phyloP scores from a whole-genome alignment of 2,329 filamentous ascomycete genomes.

The Paecilomyces formosus region DNA sequence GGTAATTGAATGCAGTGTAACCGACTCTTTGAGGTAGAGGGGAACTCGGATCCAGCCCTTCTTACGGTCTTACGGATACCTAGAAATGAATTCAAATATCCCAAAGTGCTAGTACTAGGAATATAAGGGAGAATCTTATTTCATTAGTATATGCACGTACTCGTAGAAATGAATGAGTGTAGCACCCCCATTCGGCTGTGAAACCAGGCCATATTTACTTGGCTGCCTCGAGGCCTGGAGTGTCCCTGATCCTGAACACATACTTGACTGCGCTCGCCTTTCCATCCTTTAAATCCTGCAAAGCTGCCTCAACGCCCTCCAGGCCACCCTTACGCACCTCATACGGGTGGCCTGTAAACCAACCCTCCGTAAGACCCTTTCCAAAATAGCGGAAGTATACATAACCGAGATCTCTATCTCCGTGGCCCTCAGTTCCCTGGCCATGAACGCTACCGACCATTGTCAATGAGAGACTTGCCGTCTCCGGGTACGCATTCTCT shows the following conservation, averaged over 20 bases:
- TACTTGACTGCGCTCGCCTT: slow-evolving; percentile 59
- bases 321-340: slow-evolving; percentile 49
- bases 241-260: slow-evolving; percentile 50
- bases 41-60: too few relatives aligned
- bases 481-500: slow-evolving; percentile 28
- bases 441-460: slow-evolving; percentile 24
- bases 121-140: too few relatives aligned
- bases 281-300: slow-evolving; percentile 51
- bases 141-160: too few relatives aligned
- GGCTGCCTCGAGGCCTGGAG: slow-evolving; percentile 20
- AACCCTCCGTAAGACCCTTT: slow-evolving; percentile 41
- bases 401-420: slow-evolving; percentile 38
- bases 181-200: too few relatives aligned
- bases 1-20: too few relatives aligned
- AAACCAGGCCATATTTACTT: background rate
- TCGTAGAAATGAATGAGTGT: too few relatives aligned
- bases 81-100: too few relatives aligned
- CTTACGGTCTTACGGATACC: too few relatives aligned
- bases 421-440: slow-evolving; percentile 7
- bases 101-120: too few relatives aligned
- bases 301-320: slow-evolving; percentile 44
- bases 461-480: slow-evolving; percentile 31
- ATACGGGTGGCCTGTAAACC: slow-evolving; percentile 43
- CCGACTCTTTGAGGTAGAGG: too few relatives aligned
- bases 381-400: slow-evolving; percentile 39